Evolutionary conservation across 2,329 filamentous ascomycete species (phyloP).

Genomic region (Lachnum nothofagi): DNA sequence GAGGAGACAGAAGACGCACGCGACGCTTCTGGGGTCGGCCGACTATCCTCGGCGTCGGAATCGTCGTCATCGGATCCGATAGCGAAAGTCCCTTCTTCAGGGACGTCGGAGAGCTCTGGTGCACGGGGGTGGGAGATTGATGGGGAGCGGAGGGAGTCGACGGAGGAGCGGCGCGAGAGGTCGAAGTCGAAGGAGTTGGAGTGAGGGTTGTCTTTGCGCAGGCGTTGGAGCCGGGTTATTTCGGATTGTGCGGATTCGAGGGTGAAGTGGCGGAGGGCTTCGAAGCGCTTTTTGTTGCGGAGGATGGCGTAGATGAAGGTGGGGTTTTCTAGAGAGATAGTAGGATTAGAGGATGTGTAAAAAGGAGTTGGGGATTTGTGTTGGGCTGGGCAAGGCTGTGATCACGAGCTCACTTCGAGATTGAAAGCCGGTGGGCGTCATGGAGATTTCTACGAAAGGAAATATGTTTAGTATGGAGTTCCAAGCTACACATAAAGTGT

Average conservation of each 20-base stretch:
- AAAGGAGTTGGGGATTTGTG: neutral
- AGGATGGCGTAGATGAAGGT: constrained; percentile 75
- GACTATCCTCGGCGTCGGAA: constrained; percentile 44
- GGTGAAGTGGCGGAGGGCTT: constrained; percentile 80
- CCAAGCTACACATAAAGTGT: constrained; percentile 5
- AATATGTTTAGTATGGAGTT: constrained; percentile 3
- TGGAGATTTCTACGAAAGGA: constrained; percentile 11
- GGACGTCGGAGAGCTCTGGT: constrained; percentile 60
- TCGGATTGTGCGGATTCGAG: constrained; percentile 89
- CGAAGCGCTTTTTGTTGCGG: constrained; percentile 75
- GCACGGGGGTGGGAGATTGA: constrained; percentile 48
- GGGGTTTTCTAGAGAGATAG: constrained; percentile 64
- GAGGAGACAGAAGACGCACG: constrained; percentile 65
- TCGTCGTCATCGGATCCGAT: constrained; percentile 72
- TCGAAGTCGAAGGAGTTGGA: too few species aligned
- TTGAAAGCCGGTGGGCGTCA: constrained; percentile 16
- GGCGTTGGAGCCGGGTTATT: constrained; percentile 72
- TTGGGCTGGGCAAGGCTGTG: neutral
- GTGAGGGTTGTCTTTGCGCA: constrained; percentile 58
- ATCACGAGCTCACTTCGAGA: constrained; percentile 10
- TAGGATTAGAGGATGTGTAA: constrained; percentile 2
- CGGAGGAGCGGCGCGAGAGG: constrained; percentile 49
- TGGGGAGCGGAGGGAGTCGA: constrained; percentile 63
- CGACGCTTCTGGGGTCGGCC: constrained; percentile 57
- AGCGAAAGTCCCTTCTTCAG: constrained; percentile 79